Evolutionary conservation across 2,329 filamentous ascomycete genomes (phyloP).

Genomic region (Gyromitra esculenta): DNA sequence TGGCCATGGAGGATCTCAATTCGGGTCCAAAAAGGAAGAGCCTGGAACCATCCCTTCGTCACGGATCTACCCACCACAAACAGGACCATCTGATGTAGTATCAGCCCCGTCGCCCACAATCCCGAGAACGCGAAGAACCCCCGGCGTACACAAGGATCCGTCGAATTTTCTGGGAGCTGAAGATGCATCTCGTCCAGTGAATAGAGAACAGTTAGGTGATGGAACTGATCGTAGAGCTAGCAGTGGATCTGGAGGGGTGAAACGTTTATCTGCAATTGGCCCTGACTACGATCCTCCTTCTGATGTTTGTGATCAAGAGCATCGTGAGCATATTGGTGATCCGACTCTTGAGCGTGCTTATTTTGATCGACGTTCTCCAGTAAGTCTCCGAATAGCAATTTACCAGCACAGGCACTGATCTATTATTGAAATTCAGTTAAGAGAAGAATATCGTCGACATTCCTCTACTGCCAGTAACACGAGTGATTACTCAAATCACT

Average conservation of each 20-base stretch:
- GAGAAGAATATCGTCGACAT: neutral
- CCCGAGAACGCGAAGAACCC: constrained; percentile 3
- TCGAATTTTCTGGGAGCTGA: neutral
- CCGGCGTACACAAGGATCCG: constrained; percentile 12
- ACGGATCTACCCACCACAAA: constrained; percentile 23
- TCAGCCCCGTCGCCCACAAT: neutral
- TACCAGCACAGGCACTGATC: neutral
- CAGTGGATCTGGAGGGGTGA: neutral
- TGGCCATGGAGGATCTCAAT: constrained; percentile 40
- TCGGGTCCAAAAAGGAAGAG: constrained; percentile 5
- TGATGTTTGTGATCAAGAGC: neutral
- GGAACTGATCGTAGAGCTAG: neutral
- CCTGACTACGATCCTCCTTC: neutral
- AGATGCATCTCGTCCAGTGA: neutral
- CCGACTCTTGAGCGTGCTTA: neutral
- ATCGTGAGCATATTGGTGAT: constrained; percentile 16
- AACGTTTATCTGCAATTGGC: constrained; percentile 3
- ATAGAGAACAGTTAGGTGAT: neutral
- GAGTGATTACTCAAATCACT: constrained; percentile 43
- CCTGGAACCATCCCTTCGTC: constrained; percentile 6
- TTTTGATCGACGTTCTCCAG: constrained; percentile 2
- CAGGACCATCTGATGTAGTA: neutral
- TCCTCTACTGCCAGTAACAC: neutral
- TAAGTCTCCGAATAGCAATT: constrained; percentile 2
- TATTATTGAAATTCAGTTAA: neutral